A percentile compares a stretch with the other conserved stretches of the same genome.
These are phyloP conservation scores for Penstemon newberryi DNA, from an alignment of 257 asterid species.

Conservation along the genomic window DNA sequence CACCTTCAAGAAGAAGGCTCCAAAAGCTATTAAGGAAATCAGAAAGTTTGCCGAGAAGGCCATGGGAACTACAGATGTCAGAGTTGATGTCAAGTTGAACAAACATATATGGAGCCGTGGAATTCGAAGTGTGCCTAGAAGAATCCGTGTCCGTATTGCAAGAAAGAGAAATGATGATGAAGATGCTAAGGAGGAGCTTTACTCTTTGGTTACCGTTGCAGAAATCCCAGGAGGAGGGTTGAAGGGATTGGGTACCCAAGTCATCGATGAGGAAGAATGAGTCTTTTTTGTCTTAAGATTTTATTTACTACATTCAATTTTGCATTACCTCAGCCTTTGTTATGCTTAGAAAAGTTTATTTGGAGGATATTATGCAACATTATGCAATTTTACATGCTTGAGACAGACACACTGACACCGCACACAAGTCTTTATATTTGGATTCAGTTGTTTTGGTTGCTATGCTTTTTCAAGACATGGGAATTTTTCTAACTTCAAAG, in stretches of 20 bases:
- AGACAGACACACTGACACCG: too few relatives aligned
- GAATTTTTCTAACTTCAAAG: too few relatives aligned
- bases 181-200: conserved; percentile 61
- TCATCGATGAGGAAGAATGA: conserved; percentile 49
- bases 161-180: conserved; percentile 60
- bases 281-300: conserved; percentile 4
- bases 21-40: conserved; percentile 53
- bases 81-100: conserved; percentile 56
- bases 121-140: conserved; percentile 53
- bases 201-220: conserved; percentile 57
- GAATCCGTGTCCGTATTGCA: conserved; percentile 50
- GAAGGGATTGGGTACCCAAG: conserved; percentile 51
- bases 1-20: conserved; percentile 60
- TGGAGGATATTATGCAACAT: conserved; percentile 4
- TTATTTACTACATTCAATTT: conserved; percentile 29
- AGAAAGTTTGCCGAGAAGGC: conserved; percentile 54
- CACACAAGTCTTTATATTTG: neutral
- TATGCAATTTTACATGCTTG: conserved; percentile 13
- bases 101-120: conserved; percentile 57
- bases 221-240: conserved; percentile 44
- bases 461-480: too few relatives aligned
- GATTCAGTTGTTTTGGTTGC: too few relatives aligned
- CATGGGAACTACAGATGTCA: conserved; percentile 53
- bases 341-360: conserved; percentile 3
- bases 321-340: conserved; percentile 21